phyloP scores from a whole-genome alignment of 352 stramenopile species.

The Pythium vanterpoolii region DNA sequence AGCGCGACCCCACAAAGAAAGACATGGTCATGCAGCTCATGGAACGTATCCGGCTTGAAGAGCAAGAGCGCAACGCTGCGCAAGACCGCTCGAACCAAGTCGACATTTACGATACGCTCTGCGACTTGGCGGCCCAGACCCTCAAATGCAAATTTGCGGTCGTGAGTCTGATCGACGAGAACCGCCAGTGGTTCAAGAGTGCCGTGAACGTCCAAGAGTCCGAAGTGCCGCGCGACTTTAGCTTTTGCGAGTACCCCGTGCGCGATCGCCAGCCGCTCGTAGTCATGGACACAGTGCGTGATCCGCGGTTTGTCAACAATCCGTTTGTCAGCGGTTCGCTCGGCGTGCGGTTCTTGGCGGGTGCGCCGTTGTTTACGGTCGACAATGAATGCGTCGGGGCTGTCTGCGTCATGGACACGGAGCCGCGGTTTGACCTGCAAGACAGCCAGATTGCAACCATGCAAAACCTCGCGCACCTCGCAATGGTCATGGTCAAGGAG shows the following conservation, averaged over 20 bases:
- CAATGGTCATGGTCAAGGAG: constrained; percentile 87
- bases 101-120: constrained; percentile 85
- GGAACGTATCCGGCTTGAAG: constrained; percentile 55
- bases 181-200: constrained; percentile 95
- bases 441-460: constrained; percentile 81
- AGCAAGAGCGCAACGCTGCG: constrained; percentile 17
- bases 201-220: constrained; percentile 72
- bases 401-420: constrained; percentile 78
- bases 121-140: constrained; percentile 70
- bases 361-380: constrained; percentile 88
- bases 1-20: constrained; percentile 65
- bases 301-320: constrained; percentile 88
- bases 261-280: constrained; percentile 71
- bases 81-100: constrained; percentile 42
- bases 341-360: constrained; percentile 92
- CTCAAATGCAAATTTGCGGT: constrained; percentile 77
- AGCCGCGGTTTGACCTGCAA: constrained; percentile 54
- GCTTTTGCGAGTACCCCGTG: constrained; percentile 81
- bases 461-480: constrained; percentile 80
- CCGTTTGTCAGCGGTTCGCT: constrained; percentile 89
- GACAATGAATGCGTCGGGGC: constrained; percentile 74
- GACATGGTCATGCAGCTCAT: constrained; percentile 70
- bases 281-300: constrained; percentile 85
- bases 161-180: constrained; percentile 90
- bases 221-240: constrained; percentile 81